A percentile compares a stretch with the other conserved stretches of the same genome.
phyloP scores from a whole-genome alignment of 176 grass and related monocot genomes.

The Oryza australiensis region DNA sequence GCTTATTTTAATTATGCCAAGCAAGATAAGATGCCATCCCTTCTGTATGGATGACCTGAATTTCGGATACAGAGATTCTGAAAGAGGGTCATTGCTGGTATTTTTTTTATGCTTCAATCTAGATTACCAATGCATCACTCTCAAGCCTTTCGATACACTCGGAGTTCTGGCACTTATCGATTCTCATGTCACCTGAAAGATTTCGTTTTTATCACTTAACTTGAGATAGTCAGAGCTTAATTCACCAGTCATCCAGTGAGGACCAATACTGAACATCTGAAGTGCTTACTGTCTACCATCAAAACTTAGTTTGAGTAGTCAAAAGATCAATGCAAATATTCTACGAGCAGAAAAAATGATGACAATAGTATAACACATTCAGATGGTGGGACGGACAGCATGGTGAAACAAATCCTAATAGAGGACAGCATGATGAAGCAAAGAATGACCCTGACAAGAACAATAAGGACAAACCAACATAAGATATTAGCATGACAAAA shows the following conservation, averaged over 20 bases:
- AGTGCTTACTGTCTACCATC: neutral
- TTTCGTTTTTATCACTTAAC: neutral
- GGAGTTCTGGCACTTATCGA: neutral
- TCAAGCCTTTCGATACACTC: neutral
- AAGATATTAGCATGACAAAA: constrained; percentile 24
- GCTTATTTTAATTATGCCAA: neutral
- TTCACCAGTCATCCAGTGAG: neutral
- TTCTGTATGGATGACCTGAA: neutral
- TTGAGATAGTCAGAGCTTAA: neutral
- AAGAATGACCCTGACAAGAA: constrained; percentile 23
- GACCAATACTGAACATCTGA: neutral
- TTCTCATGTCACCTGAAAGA: neutral
- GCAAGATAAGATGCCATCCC: neutral
- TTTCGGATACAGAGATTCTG: neutral
- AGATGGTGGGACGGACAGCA: constrained; percentile 24
- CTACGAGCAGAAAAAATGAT: neutral
- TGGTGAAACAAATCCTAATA: constrained; percentile 19
- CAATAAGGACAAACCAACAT: constrained; percentile 35
- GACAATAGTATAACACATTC: neutral
- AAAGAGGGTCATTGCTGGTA: neutral
- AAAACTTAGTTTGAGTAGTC: neutral
- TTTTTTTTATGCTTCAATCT: neutral
- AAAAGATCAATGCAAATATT: neutral
- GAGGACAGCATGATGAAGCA: constrained; percentile 22
- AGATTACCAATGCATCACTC: neutral